Evolutionary conservation across 2,329 filamentous ascomycete genomes (phyloP).

Genomic region (Exophiala mesophila): DNA sequence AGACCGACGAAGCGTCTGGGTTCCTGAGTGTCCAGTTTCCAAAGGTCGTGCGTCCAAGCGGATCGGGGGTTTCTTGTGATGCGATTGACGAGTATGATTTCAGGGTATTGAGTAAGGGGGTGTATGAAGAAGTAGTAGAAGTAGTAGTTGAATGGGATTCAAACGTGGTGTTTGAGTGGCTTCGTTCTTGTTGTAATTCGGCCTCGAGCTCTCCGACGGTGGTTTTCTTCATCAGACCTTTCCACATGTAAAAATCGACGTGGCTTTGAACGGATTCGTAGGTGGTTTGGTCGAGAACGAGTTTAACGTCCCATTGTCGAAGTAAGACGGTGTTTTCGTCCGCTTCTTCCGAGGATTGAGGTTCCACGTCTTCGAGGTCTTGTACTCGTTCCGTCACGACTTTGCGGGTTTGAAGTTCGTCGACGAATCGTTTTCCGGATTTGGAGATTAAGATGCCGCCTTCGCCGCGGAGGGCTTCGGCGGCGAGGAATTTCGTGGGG

Average conservation of each 20-base stretch:
- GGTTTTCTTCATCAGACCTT: constrained; percentile 55
- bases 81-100: constrained; percentile 45
- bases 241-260: constrained; percentile 60
- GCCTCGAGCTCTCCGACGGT: constrained; percentile 48
- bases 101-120: not conserved
- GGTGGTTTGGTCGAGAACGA: constrained; percentile 57
- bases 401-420: constrained; percentile 59
- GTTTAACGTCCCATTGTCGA: constrained; percentile 54
- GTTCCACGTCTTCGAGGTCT: not conserved
- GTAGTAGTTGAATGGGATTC: no score
- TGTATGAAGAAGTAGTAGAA: not conserved
- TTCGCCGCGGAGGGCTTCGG: constrained; percentile 59
- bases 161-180: no score
- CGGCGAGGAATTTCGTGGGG: constrained; percentile 58
- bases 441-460: constrained; percentile 52
- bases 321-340: constrained; percentile 29
- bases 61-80: constrained; percentile 37
- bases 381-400: constrained; percentile 49
- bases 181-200: constrained; percentile 37
- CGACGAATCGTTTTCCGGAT: constrained; percentile 52
- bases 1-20: constrained; percentile 46
- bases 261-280: constrained; percentile 51
- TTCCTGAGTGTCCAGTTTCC: constrained; percentile 53
- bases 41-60: constrained; percentile 48
- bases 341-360: constrained; percentile 27